These are phyloP conservation scores for Handroanthus guayacan DNA, from an alignment of 257 asterid species.

Conservation along the genomic window DNA sequence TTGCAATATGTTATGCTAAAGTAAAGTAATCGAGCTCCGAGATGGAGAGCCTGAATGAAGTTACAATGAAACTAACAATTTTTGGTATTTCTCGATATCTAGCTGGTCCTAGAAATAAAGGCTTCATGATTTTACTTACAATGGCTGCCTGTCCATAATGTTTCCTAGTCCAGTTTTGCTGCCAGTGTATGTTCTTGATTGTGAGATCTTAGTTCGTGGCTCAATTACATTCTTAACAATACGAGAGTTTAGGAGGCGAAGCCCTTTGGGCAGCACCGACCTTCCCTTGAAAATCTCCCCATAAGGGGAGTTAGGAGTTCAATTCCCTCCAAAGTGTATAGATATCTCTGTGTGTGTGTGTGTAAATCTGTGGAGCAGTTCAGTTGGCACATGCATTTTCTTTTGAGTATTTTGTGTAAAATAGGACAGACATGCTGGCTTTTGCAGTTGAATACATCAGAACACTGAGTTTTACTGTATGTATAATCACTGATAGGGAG, in stretches of 20 bases:
- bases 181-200: background rate
- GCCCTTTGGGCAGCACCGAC: background rate
- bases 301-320: no score
- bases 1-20: background rate
- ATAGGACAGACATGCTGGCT: background rate
- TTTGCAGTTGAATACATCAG: slow-evolving; percentile 1
- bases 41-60: background rate
- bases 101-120: background rate
- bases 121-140: background rate
- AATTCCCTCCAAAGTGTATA: no score
- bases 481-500: slow-evolving; percentile 60
- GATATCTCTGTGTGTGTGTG: background rate
- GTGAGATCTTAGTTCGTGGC: background rate
- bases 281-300: no score
- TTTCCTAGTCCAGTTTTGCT: background rate
- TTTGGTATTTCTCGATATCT: background rate
- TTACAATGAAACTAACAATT: background rate
- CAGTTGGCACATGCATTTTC: background rate
- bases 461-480: slow-evolving; percentile 27
- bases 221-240: background rate
- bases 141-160: background rate
- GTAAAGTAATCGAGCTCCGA: background rate
- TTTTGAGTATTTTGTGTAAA: background rate
- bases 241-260: background rate
- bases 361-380: background rate